phyloP scores from a whole-genome alignment of 257 asterid genomes.

The Forsythia viridissima region DNA sequence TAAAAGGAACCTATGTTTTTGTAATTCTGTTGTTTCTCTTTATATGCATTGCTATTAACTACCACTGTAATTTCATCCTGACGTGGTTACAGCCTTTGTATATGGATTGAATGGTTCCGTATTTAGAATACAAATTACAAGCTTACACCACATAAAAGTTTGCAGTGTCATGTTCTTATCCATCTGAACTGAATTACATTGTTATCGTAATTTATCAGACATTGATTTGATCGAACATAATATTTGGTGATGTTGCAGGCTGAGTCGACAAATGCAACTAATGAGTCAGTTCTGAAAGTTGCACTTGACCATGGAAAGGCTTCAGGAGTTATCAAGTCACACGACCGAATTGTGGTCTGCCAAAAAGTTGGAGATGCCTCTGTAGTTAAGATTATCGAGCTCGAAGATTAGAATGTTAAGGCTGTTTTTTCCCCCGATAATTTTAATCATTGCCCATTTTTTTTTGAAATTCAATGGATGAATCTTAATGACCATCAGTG shows the following conservation, averaged over 20 bases:
- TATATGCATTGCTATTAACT: background rate
- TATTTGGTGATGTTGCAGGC: slow-evolving; percentile 44
- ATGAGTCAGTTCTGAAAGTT: slow-evolving; percentile 73
- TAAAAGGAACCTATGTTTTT: background rate
- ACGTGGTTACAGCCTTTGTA: background rate
- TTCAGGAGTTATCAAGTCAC: slow-evolving; percentile 67
- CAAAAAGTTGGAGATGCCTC: slow-evolving; percentile 92
- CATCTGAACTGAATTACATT: background rate
- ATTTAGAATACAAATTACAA: background rate
- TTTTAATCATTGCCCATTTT: background rate
- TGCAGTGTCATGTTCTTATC: background rate
- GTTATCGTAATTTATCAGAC: background rate
- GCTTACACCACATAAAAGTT: background rate
- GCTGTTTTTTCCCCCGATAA: background rate
- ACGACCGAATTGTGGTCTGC: slow-evolving; percentile 78
- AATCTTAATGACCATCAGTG: background rate
- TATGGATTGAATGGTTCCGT: background rate
- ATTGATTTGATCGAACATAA: background rate
- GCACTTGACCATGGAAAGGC: slow-evolving; percentile 82
- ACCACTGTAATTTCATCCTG: background rate
- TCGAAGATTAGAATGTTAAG: slow-evolving; percentile 48
- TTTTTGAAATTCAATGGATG: background rate
- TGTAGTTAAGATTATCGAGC: slow-evolving; percentile 85
- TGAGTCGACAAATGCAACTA: slow-evolving; percentile 59
- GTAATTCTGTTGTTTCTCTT: background rate